Base-by-base conservation (phyloP, 257 asterid genomes). In the Primulina tabacum region DNA sequence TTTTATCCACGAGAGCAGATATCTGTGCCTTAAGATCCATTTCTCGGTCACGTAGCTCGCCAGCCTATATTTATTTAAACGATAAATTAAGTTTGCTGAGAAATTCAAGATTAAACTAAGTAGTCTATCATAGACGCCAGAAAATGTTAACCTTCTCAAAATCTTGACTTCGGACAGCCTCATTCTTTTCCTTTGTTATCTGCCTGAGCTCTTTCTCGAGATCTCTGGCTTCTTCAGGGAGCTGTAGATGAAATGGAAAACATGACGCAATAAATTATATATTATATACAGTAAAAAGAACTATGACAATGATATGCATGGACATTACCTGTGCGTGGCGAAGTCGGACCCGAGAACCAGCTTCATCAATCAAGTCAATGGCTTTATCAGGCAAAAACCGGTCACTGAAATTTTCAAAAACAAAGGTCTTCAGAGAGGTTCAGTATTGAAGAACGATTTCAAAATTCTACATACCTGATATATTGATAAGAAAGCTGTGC, bases 321-420 rank as follows among this genome's bases (percentile, higher is more conserved):
- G 38, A 52, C 47, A 60, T 71, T 60, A 88, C 99, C 95, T 93
- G 97, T 6, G 99, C 99, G 82, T 93, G 99, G 65, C 92, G 97
- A 75, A 93, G 97, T 77, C 99, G 81, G 77, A 93, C 99, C 66
- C 99, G 89, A 38, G 99, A 93, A 71, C 99, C 97, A 72, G 99
- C 99, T 80, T 93, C 99, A 82, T 93, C 99, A 55, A 93, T 75
- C 92, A 93, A 84, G 85, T 93, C 99, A 67, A 93, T 93, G 52
- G 99, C 99, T 82, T 93, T 93, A 65, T 93, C 99, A 40, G 99
- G 99, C 82, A 93, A 81, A 79, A 93, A 93, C 16, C 99, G 99
- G 71, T 93, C 99, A 77, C 99, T 93, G 91, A 66, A 80, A 86
- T 47, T 35, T 52, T 62, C 64, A 76, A 67, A 52, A 34, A 33